Evolutionary conservation across 306 rosid species (phyloP).

Genomic region (Pterocarpus macrocarpus): DNA sequence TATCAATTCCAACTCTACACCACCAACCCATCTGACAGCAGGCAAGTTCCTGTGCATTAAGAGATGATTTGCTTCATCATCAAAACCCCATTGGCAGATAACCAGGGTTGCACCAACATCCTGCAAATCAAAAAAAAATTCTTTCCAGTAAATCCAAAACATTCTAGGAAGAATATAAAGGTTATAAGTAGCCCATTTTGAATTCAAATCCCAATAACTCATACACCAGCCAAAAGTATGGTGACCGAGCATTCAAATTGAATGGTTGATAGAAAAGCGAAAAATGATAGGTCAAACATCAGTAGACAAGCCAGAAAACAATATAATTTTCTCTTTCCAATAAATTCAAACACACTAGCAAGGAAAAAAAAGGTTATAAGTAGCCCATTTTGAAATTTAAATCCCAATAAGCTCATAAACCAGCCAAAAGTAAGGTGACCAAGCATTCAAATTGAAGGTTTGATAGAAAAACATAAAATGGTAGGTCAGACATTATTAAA

Average conservation of each 20-base stretch:
- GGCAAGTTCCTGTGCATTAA: conserved; percentile 96
- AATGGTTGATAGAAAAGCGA: not conserved
- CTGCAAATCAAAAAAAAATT: conserved; percentile 54
- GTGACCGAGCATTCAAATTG: not conserved
- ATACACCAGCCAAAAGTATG: not conserved
- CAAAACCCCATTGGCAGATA: conserved; percentile 99
- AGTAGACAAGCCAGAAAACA: not conserved
- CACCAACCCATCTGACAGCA: conserved; percentile 99
- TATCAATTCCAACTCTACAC: conserved; percentile 97
- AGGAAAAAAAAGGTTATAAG: not conserved
- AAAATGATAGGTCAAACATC: not conserved
- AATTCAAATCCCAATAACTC: conserved; percentile 15
- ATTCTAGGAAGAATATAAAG: not conserved
- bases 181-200: not conserved
- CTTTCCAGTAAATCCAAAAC: conserved; percentile 22
- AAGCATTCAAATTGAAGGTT: not conserved
- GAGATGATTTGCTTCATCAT: conserved; percentile 99
- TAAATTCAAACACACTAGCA: conserved; percentile 11
- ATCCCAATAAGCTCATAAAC: not conserved
- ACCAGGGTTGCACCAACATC: conserved; percentile 97
- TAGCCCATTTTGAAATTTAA: conserved; percentile 16
- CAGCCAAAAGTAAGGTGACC: not conserved
- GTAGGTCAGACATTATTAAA: not conserved
- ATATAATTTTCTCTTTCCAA: not conserved
- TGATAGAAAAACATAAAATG: not conserved